Evolutionary conservation across 306 rosid genomes (phyloP).

Genomic region (Abrus precatorius): DNA sequence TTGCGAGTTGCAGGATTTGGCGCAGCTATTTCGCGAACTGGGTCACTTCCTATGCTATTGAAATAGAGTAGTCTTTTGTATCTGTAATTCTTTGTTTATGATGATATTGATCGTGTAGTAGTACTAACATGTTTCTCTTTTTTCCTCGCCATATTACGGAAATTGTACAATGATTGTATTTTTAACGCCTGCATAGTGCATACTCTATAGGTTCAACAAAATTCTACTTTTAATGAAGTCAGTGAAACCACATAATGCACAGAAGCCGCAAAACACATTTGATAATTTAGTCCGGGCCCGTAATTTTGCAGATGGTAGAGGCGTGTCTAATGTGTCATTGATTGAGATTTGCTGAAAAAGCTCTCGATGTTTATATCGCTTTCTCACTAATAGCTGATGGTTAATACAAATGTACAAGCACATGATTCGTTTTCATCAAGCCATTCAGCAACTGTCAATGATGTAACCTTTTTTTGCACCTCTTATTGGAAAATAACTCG

Average conservation of each 20-base stretch:
- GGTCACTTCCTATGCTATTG: conserved; percentile 31
- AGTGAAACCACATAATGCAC: conserved; percentile 14
- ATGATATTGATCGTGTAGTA: conserved; percentile 27
- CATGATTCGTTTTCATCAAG: not conserved
- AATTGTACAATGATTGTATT: conserved; percentile 28
- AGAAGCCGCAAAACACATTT: conserved; percentile 25
- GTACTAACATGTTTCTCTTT: not conserved
- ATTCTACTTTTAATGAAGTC: not conserved
- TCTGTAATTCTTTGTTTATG: conserved; percentile 19
- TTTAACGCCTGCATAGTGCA: conserved; percentile 2
- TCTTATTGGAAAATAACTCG: not conserved
- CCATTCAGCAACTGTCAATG: not conserved
- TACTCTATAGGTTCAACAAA: conserved; percentile 1
- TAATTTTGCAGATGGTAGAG: not conserved
- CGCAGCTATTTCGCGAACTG: not conserved
- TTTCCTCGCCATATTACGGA: not conserved
- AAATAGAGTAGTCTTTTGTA: conserved; percentile 25
- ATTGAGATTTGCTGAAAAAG: conserved; percentile 15
- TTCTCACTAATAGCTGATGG: conserved; percentile 28
- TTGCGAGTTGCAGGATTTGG: conserved; percentile 20
- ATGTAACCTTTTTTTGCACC: not conserved
- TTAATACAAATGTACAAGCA: not conserved
- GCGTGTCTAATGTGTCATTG: not conserved
- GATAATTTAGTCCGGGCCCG: conserved; percentile 23
- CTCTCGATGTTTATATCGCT: conserved; percentile 4